Evolutionary conservation across 2,329 filamentous ascomycete genomes (phyloP).

Genomic region (Onygenales sp.): DNA sequence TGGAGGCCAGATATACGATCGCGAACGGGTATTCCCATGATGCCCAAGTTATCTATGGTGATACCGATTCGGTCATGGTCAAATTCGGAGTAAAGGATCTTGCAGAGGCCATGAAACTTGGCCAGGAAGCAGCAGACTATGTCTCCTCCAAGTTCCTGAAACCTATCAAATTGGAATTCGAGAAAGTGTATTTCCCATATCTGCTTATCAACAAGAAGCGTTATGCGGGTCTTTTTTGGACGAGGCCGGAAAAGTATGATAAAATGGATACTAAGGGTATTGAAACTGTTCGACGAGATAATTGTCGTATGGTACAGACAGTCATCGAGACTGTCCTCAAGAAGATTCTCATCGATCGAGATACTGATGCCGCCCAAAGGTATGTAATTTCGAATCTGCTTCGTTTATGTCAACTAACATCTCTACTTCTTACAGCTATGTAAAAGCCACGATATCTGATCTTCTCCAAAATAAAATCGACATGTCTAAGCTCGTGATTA

Average conservation of each 20-base stretch:
- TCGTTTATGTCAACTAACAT: conserved; percentile 26
- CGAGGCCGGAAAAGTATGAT: conserved; percentile 85
- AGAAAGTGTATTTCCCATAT: conserved; percentile 98
- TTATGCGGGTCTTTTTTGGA: conserved; percentile 97
- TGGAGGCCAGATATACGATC: conserved; percentile 80
- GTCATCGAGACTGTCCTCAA: conserved; percentile 94
- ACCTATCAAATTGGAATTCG: conserved; percentile 97
- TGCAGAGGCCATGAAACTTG: conserved; percentile 82
- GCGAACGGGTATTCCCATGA: conserved; percentile 92
- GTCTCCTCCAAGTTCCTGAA: conserved; percentile 91
- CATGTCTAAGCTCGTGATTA: conserved; percentile 98
- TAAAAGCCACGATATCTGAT: conserved; percentile 92
- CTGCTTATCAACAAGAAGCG: conserved; percentile 99
- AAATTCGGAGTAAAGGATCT: conserved; percentile 91
- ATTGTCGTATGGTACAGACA: conserved; percentile 88
- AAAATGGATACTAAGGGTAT: conserved; percentile 99
- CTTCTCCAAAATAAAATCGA: conserved; percentile 95
- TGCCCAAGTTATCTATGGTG: conserved; percentile 94
- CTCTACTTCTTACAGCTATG: conserved; percentile 53
- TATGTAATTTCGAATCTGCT: conserved; percentile 40
- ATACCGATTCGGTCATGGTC: conserved; percentile 99
- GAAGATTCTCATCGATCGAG: conserved; percentile 90
- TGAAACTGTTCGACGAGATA: conserved; percentile 93
- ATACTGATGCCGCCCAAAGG: conserved; percentile 86
- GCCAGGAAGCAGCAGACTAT: conserved; percentile 80